Evolutionary conservation across 1,284 basidiomycete species (phyloP), one percentile per base, ranked within the genome.

Genomic region (Moesziomyces parantarcticus): DNA sequence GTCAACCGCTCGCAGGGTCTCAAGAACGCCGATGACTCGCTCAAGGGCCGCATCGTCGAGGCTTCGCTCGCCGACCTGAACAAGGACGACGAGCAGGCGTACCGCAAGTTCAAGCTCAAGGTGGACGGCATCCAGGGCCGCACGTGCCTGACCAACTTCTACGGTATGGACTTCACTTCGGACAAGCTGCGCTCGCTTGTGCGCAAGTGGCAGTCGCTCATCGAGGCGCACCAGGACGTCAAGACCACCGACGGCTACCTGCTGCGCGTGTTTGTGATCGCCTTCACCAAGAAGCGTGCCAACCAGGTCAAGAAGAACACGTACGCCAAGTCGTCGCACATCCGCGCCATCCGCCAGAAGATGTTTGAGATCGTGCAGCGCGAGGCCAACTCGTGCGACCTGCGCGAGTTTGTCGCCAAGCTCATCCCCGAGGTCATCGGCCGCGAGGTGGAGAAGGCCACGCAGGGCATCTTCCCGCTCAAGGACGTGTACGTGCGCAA

Each of bases 341-440:
- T 99, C 83, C 91, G 93, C 76, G 94, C 97, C 88, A 99, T 99
- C 86, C 89, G 97, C 85, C 93, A 93, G 87, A 98, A 98, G 90
- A 99, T 99, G 96, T 94, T 97, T 84, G 97, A 99, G 89, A 97
- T 99, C 86, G 97, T 99, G 90, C 94, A 90, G 75, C 91, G 96
- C 80, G 97, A 99, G 87, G 92, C 94, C 64, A 89, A 92, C 75
- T 92, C 90, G 82, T 96, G 93, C 85, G 97, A 99, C 87, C 87
- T 99, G 87, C 98, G 98, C 90, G 94, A 98, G 85, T 85, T 86
- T 63, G 84, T 97, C 75, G 92, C 93, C 88, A 99, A 99, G 90
- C 97, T 99, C 85, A 91, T 99, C 64, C 96, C 97, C 55, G 97
- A 99, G 88, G 93, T 93, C 69, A 99, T 99, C 83, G 97, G 97